Conservation (phyloP, 225 moss, liverwort and hornwort genomes). For the Antitrichia curtipendula region DNA sequence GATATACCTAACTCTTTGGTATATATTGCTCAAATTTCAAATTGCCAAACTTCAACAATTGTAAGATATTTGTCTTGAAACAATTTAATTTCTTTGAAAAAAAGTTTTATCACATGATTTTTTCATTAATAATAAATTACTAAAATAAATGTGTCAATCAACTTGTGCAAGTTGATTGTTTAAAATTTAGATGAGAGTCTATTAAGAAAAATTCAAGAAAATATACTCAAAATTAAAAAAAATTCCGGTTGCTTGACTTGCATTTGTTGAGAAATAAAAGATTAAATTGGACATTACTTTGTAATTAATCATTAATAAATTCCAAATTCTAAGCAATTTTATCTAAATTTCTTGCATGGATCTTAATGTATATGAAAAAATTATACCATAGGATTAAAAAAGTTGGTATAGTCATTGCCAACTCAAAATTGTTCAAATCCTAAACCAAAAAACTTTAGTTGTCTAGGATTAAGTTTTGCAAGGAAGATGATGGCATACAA, state of each 20-base stretch:
- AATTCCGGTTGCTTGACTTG: not conserved
- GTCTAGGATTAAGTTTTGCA: not conserved
- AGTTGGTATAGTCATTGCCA: too few relatives aligned
- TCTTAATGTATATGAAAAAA: too few relatives aligned
- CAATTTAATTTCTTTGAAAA: not conserved
- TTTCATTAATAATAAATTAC: not conserved
- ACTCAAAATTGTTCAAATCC: too few relatives aligned
- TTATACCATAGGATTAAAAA: too few relatives aligned
- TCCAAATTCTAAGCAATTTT: too few relatives aligned
- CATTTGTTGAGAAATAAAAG: not conserved
- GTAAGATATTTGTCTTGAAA: not conserved
- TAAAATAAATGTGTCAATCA: not conserved
- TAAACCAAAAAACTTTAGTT: too few relatives aligned
- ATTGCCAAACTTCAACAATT: too few relatives aligned
- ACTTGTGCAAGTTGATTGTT: not conserved
- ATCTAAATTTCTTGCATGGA: too few relatives aligned
- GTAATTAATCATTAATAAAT: too few relatives aligned
- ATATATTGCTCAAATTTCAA: not conserved
- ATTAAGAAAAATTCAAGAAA: not conserved
- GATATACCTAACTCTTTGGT: not conserved
- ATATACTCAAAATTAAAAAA: not conserved
- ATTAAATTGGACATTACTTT: not conserved
- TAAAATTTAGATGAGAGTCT: not conserved
- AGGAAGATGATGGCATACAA: not conserved
- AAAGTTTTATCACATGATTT: not conserved